Conservation (phyloP, 495 filamentous ascomycete genomes). For the Filosporella fistucella region DNA sequence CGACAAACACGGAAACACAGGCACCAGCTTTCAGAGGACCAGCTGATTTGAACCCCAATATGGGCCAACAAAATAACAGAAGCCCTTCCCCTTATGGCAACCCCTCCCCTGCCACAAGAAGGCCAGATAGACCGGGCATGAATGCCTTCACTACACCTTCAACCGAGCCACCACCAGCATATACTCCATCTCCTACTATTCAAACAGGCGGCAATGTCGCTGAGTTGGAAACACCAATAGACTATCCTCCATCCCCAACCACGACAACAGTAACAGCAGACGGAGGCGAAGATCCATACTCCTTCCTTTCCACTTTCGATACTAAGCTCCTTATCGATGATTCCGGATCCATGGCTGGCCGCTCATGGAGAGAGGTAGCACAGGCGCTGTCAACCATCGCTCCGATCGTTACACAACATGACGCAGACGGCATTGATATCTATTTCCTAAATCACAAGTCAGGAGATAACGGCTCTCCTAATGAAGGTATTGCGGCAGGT, state of each 20-base stretch:
- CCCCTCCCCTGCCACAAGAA: slow-evolving; percentile 20
- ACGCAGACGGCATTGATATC: slow-evolving; percentile 88
- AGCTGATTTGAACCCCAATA: neutral
- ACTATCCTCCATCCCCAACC: slow-evolving; percentile 5
- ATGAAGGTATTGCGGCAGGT: slow-evolving; percentile 29
- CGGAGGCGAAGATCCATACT: slow-evolving; percentile 59
- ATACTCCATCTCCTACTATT: slow-evolving; percentile 29
- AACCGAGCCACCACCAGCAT: slow-evolving; percentile 44
- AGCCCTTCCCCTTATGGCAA: slow-evolving; percentile 15
- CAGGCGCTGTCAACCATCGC: slow-evolving; percentile 72
- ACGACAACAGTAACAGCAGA: neutral
- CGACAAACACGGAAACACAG: neutral
- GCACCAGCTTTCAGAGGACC: neutral
- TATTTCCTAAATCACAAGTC: slow-evolving; percentile 76
- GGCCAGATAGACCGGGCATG: slow-evolving; percentile 31
- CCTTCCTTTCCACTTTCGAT: slow-evolving; percentile 85
- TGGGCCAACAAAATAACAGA: slow-evolving; percentile 5
- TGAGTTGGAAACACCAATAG: slow-evolving; percentile 6
- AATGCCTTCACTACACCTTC: slow-evolving; percentile 31
- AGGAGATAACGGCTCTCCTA: slow-evolving; percentile 9
- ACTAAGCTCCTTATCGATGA: slow-evolving; percentile 95
- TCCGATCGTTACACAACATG: slow-evolving; percentile 78
- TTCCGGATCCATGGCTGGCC: slow-evolving; percentile 79
- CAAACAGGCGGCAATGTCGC: slow-evolving; percentile 19
- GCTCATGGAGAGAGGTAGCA: slow-evolving; percentile 71